Percentiles rank a stretch among this genome's conserved stretches.
Evolutionary conservation across 352 stramenopile species (phyloP).

Genomic region (Phytophthora aleatoria): DNA sequence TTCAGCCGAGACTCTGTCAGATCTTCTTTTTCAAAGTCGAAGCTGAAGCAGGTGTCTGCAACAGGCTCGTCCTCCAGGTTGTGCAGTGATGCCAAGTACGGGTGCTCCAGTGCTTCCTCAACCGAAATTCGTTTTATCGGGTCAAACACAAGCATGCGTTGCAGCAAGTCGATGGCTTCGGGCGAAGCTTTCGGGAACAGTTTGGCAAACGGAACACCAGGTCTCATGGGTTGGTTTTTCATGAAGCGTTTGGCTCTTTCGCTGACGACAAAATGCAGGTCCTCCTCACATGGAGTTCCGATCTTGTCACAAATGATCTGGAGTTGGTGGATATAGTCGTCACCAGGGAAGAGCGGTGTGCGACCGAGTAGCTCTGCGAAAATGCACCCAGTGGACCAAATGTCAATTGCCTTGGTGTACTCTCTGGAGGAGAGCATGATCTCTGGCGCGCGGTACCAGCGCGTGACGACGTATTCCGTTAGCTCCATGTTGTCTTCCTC

Average conservation of each 20-base stretch:
- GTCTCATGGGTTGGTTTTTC: slow-evolving; percentile 80
- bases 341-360: slow-evolving; percentile 92
- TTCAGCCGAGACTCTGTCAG: slow-evolving; percentile 82
- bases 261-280: slow-evolving; percentile 92
- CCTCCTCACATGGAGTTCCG: slow-evolving; percentile 84
- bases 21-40: slow-evolving; percentile 90
- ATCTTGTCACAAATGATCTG: slow-evolving; percentile 95
- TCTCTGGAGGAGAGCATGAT: slow-evolving; percentile 97
- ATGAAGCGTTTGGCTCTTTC: slow-evolving; percentile 89
- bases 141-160: slow-evolving; percentile 91
- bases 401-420: slow-evolving; percentile 97
- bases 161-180: slow-evolving; percentile 76
- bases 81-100: slow-evolving; percentile 92
- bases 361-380: slow-evolving; percentile 92
- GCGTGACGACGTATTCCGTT: slow-evolving; percentile 94
- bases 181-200: slow-evolving; percentile 78
- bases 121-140: slow-evolving; percentile 91
- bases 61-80: slow-evolving; percentile 93
- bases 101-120: slow-evolving; percentile 90
- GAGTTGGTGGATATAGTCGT: slow-evolving; percentile 99
- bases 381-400: slow-evolving; percentile 96
- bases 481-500: slow-evolving; percentile 90
- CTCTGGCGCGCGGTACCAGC: slow-evolving; percentile 94
- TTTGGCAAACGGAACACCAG: slow-evolving; percentile 69
- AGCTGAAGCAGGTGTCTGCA: slow-evolving; percentile 78